phyloP scores from a whole-genome alignment of 2,329 filamentous ascomycete genomes.

The Cucurbitaria berberidis region DNA sequence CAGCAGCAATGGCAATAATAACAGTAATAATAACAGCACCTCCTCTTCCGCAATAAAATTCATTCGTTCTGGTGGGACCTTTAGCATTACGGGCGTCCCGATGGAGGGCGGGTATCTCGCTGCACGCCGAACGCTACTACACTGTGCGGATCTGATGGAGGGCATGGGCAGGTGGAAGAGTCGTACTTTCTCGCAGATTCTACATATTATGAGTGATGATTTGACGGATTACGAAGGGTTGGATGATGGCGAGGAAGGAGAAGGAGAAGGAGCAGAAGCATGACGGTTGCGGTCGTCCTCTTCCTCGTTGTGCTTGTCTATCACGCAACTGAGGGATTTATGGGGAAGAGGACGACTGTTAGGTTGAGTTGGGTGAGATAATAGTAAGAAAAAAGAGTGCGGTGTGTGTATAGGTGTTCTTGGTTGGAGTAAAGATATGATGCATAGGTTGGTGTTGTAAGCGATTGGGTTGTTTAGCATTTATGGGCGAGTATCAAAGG shows the following conservation, averaged over 20 bases:
- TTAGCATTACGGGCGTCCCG: slow-evolving; percentile 57
- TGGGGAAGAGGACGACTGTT: slow-evolving; percentile 34
- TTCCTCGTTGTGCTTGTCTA: slow-evolving; percentile 17
- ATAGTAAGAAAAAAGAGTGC: background rate
- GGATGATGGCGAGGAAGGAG: slow-evolving; percentile 14
- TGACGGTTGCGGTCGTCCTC: slow-evolving; percentile 40
- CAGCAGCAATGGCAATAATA: too few species aligned
- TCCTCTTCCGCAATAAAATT: slow-evolving; percentile 48
- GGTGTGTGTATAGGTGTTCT: background rate
- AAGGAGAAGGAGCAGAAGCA: background rate
- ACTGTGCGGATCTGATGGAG: slow-evolving; percentile 60
- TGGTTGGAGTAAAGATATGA: background rate
- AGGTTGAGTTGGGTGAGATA: background rate
- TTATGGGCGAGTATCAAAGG: background rate
- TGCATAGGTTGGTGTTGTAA: background rate
- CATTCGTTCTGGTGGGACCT: slow-evolving; percentile 56
- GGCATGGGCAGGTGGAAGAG: slow-evolving; percentile 60
- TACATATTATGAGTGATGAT: slow-evolving; percentile 63
- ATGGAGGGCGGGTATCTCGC: slow-evolving; percentile 59
- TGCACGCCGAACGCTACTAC: slow-evolving; percentile 58
- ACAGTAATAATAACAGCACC: too few species aligned
- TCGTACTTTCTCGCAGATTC: slow-evolving; percentile 57
- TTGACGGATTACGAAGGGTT: slow-evolving; percentile 45
- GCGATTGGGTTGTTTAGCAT: background rate
- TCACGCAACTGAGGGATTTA: slow-evolving; percentile 29